phyloP scores from a whole-genome alignment of 1,284 basidiomycete genomes.

The Leccinum fuscescens region DNA sequence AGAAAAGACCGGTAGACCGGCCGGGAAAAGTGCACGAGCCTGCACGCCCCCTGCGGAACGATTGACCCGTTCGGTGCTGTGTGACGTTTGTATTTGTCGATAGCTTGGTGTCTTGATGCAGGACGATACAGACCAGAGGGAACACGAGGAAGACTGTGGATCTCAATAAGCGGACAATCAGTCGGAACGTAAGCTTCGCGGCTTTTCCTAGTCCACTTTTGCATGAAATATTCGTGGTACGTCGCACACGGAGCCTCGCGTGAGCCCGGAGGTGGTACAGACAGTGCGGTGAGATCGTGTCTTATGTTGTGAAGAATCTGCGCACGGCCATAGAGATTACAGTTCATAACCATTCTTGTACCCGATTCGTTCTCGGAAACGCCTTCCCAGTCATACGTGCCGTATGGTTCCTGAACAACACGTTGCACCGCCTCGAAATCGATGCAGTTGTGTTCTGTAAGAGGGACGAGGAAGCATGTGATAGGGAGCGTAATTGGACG shows the following conservation, averaged over 20 bases:
- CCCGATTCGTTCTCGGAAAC: conserved; percentile 48
- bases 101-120: conserved; percentile 19
- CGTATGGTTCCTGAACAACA: conserved; percentile 48
- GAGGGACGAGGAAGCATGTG: conserved; percentile 62
- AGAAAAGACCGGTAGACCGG: conserved; percentile 50
- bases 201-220: conserved; percentile 52
- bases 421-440: conserved; percentile 57
- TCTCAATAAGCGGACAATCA: conserved; percentile 62
- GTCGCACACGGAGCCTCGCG: conserved; percentile 47
- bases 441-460: conserved; percentile 45
- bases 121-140: conserved; percentile 46
- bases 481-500: conserved; percentile 49
- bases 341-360: conserved; percentile 52
- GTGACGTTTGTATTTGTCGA: conserved; percentile 20
- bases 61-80: conserved; percentile 37
- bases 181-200: conserved; percentile 43
- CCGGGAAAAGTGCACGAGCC: conserved; percentile 48
- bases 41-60: conserved; percentile 54
- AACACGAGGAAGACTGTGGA: conserved; percentile 41
- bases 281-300: conserved; percentile 62
- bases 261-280: conserved; percentile 48
- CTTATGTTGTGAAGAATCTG: conserved; percentile 56
- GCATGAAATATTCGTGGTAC: conserved; percentile 59
- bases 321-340: conserved; percentile 52
- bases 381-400: conserved; percentile 52